These are phyloP conservation scores for Anisogramma anomala DNA, from an alignment of 2,329 filamentous ascomycete species.

Conservation along the genomic window DNA sequence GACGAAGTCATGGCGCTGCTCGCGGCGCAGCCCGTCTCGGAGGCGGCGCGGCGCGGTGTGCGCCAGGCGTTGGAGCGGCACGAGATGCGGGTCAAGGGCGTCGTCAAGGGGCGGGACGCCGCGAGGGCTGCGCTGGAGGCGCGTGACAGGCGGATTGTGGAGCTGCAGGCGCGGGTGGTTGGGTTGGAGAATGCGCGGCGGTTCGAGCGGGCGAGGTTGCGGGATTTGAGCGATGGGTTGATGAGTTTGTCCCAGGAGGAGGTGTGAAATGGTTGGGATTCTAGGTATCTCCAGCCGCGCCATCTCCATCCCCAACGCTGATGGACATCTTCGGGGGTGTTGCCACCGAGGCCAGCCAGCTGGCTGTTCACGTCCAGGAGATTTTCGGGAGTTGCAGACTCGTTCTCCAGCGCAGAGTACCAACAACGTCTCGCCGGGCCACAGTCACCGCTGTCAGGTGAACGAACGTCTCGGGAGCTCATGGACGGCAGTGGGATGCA, in stretches of 20 bases:
- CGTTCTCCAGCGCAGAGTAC: too few species aligned
- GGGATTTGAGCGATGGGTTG: constrained; percentile 11
- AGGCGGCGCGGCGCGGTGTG: constrained; percentile 27
- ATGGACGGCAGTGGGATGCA: too few species aligned
- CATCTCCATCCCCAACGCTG: too few species aligned
- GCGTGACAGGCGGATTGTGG: constrained; percentile 40
- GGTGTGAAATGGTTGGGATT: background rate
- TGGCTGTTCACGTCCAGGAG: too few species aligned
- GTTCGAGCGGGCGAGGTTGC: constrained; percentile 11
- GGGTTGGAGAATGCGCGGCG: constrained; percentile 27
- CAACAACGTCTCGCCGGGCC: too few species aligned
- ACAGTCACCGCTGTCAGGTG: too few species aligned
- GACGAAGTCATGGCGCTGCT: constrained; percentile 40
- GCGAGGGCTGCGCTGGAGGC: constrained; percentile 48
- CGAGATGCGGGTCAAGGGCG: constrained; percentile 46
- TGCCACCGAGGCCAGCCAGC: too few species aligned
- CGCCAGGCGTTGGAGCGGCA: constrained; percentile 39
- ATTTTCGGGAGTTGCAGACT: too few species aligned
- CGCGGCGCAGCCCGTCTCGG: constrained; percentile 26
- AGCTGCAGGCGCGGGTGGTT: constrained; percentile 26
- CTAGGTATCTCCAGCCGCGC: too few species aligned
- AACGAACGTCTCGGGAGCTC: too few species aligned
- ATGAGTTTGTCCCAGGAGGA: constrained; percentile 2
- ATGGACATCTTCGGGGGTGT: too few species aligned
- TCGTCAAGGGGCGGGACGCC: constrained; percentile 54